These are phyloP conservation scores for Fusarium begoniae DNA, from an alignment of 2,329 filamentous ascomycete genomes.

Conservation along the genomic window DNA sequence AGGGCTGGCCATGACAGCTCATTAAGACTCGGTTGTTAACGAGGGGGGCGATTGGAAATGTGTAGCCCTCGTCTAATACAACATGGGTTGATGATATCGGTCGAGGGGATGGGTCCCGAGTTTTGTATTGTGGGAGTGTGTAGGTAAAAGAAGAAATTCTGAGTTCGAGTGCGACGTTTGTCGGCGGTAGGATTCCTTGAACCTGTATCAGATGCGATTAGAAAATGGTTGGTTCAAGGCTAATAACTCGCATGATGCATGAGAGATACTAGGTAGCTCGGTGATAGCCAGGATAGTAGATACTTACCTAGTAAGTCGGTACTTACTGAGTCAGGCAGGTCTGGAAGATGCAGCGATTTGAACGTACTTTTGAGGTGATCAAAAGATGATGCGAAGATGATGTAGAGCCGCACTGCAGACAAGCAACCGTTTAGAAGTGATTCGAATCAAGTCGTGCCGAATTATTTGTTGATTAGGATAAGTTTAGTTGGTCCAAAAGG, in stretches of 20 bases:
- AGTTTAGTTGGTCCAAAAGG: slow-evolving; percentile 20
- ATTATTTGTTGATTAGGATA: background rate
- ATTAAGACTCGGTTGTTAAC: slow-evolving; percentile 27
- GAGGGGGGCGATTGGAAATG: slow-evolving; percentile 1
- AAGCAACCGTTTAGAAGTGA: background rate
- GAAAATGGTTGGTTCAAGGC: slow-evolving; percentile 36
- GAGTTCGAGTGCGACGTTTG: slow-evolving; percentile 19
- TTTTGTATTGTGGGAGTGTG: background rate
- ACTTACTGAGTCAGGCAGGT: slow-evolving; percentile 2
- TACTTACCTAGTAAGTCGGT: background rate
- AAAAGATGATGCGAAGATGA: background rate
- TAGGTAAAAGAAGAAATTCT: background rate
- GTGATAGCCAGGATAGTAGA: background rate
- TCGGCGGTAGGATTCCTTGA: slow-evolving; percentile 20
- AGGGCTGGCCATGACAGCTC: slow-evolving; percentile 42
- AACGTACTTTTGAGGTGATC: slow-evolving; percentile 7
- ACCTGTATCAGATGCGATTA: slow-evolving; percentile 37
- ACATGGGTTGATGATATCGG: slow-evolving; percentile 16
- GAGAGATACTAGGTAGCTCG: background rate
- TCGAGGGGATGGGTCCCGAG: background rate
- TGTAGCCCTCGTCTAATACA: slow-evolving; percentile 19
- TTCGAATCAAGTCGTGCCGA: slow-evolving; percentile 3
- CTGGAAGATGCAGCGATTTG: background rate
- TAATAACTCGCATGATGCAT: slow-evolving; percentile 42
- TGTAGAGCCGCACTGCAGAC: background rate